Evolutionary conservation across 1,284 basidiomycete genomes (phyloP), one percentile per base, ranked within the genome.

Genomic region (Cerioporus squamosus): DNA sequence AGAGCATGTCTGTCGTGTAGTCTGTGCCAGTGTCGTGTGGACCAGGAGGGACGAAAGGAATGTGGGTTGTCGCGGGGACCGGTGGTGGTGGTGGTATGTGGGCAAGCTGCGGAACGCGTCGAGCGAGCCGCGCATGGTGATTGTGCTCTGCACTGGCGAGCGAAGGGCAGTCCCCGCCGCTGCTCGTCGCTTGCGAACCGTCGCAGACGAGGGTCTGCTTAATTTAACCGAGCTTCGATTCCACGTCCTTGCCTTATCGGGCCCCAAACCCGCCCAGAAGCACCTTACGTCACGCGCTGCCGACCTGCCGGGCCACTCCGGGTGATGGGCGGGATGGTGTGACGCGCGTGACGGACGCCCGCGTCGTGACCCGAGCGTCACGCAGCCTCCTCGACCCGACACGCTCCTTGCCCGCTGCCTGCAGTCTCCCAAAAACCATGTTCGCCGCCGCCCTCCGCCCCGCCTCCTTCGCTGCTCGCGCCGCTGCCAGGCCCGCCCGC

Each of bases 371-470:
- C 53, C 51, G 48, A 43, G 29, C 51, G 62, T 64, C 57, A 64
- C 62, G 56, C 49, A 54, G 36, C 31, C 52, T 55, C 52, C 51
- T 51, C 58, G 47, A 57, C 51, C 53, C 57, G 57, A 53, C 55
- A 50, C 55, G 53, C 57, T 53, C 40, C 51, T 49, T 40, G 39
- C 23, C 15, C 24, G 51, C 44, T 57, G 53, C 52, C 53, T 56
- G 59, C 60, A 51, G 53, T 55, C 53, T 49, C 53, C 60, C 55
- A 59, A 66, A 66, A 68, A 73, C 61, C 69, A 83, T 82, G 80
- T 73, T 81, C 69, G 71, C 63, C 68, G 72, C 74, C 52, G 73
- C 77, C 57, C 60, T 82, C 64, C 81, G 81, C 54, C 75, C 80
- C 50, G 73, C 69, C 56, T 66, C 66, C 63, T 62, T 75, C 64